Evolutionary conservation across 306 rosid species (phyloP).

Genomic region (Prunus armeniaca): DNA sequence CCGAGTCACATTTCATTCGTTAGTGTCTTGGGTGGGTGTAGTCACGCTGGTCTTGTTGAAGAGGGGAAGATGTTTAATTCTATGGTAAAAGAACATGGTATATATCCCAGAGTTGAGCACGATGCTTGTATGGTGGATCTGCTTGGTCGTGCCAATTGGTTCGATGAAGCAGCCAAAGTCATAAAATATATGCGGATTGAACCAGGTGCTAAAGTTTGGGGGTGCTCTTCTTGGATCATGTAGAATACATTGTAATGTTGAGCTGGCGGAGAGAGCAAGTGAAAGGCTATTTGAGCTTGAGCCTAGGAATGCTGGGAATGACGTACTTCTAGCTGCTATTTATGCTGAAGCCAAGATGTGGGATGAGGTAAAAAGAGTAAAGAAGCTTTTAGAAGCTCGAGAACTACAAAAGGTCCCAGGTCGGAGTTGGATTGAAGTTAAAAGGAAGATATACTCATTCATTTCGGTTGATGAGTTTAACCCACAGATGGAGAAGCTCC

Average conservation of each 20-base stretch:
- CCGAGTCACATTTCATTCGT: slow-evolving; percentile 69
- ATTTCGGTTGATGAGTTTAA: slow-evolving; percentile 59
- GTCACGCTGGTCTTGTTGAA: slow-evolving; percentile 78
- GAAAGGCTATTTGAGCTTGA: slow-evolving; percentile 66
- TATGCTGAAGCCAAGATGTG: slow-evolving; percentile 73
- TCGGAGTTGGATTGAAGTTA: slow-evolving; percentile 84
- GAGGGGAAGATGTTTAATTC: slow-evolving; percentile 74
- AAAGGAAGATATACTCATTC: slow-evolving; percentile 65
- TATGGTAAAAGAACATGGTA: slow-evolving; percentile 51
- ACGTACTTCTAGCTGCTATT: slow-evolving; percentile 80
- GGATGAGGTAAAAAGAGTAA: slow-evolving; percentile 68
- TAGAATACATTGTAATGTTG: slow-evolving; percentile 77
- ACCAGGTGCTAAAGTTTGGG: slow-evolving; percentile 85
- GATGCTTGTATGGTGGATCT: slow-evolving; percentile 95
- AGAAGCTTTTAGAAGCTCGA: slow-evolving; percentile 54
- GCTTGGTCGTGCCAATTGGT: slow-evolving; percentile 82
- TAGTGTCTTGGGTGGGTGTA: slow-evolving; percentile 82
- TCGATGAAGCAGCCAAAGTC: slow-evolving; percentile 76
- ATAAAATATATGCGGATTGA: slow-evolving; percentile 67
- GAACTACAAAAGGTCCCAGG: slow-evolving; percentile 75
- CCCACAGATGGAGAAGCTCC: slow-evolving; percentile 69
- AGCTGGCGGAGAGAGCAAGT: slow-evolving; percentile 84
- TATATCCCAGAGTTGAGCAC: slow-evolving; percentile 75
- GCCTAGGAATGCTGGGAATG: slow-evolving; percentile 83
- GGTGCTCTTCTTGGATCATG: slow-evolving; percentile 90